phyloP scores from a whole-genome alignment of 176 grass and related monocot genomes.

The Juncus effusus region DNA sequence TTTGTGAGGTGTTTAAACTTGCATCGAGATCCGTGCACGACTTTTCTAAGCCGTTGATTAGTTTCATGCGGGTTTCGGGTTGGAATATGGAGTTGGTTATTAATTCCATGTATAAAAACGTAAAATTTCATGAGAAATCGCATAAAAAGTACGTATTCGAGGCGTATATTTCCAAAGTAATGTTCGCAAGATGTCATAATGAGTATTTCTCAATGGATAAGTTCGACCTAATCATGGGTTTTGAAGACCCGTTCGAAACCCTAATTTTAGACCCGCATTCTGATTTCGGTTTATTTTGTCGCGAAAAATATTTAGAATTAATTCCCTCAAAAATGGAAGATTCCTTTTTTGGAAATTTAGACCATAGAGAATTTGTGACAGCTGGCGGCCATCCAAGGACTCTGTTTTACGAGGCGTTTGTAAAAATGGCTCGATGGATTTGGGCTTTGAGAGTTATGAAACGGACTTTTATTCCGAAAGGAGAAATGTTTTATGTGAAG shows the following conservation, averaged over 20 bases:
- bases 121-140: slow-evolving; percentile 41
- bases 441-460: slow-evolving; percentile 60
- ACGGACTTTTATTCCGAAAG: slow-evolving; percentile 47
- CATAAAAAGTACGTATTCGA: slow-evolving; percentile 71
- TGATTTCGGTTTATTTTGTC: slow-evolving; percentile 69
- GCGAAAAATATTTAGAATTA: slow-evolving; percentile 46
- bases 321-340: slow-evolving; percentile 57
- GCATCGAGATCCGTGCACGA: slow-evolving; percentile 56
- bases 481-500: slow-evolving; percentile 70
- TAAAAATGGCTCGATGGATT: slow-evolving; percentile 55
- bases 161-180: slow-evolving; percentile 52
- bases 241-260: slow-evolving; percentile 56
- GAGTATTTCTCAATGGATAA: slow-evolving; percentile 33
- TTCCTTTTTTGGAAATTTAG: slow-evolving; percentile 70
- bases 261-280: slow-evolving; percentile 53
- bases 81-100: slow-evolving; percentile 40
- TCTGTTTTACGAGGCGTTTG: slow-evolving; percentile 64
- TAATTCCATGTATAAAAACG: slow-evolving; percentile 22
- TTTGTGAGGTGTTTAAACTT: slow-evolving; percentile 35
- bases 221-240: slow-evolving; percentile 51
- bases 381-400: slow-evolving; percentile 75
- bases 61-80: slow-evolving; percentile 54
- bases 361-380: slow-evolving; percentile 63
- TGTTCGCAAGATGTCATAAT: slow-evolving; percentile 35
- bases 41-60: slow-evolving; percentile 53